These are phyloP conservation scores for Thelonectria blattea DNA, from an alignment of 2,329 filamentous ascomycete species.

Conservation along the genomic window DNA sequence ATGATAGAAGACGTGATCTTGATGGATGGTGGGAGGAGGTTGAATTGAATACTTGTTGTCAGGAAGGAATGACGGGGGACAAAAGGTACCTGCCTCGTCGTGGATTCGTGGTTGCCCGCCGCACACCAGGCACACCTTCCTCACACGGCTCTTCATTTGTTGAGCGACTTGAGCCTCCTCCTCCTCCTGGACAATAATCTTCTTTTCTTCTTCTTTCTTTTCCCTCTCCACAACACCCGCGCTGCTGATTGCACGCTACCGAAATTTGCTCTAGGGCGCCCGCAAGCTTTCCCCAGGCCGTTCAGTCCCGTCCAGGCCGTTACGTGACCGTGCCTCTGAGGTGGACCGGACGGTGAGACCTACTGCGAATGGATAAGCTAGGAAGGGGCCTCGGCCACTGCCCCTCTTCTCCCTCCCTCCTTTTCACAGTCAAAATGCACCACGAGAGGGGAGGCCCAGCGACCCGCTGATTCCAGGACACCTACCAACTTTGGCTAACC, in stretches of 20 bases:
- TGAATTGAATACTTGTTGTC: neutral
- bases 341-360: neutral
- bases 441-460: neutral
- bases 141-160: neutral
- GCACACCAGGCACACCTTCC: constrained; percentile 1
- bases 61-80: neutral
- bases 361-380: neutral
- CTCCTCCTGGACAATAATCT: neutral
- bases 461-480: neutral
- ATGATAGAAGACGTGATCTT: too few relatives aligned
- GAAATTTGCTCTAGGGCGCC: neutral
- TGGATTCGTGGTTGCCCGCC: constrained; percentile 4
- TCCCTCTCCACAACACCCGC: neutral
- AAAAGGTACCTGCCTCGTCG: constrained; percentile 5
- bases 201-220: constrained; percentile 4
- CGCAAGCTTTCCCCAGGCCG: constrained; percentile 10
- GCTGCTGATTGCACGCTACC: neutral
- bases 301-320: neutral
- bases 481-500: constrained; percentile 17
- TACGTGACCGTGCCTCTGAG: constrained; percentile 8
- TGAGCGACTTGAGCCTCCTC: neutral
- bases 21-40: neutral
- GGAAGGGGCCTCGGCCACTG: neutral
- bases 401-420: neutral
- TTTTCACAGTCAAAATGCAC: constrained; percentile 3